Evolutionary conservation across 2,329 filamentous ascomycete genomes (phyloP), one percentile per base, ranked within the genome.

Genomic region (Orbilia javanica): DNA sequence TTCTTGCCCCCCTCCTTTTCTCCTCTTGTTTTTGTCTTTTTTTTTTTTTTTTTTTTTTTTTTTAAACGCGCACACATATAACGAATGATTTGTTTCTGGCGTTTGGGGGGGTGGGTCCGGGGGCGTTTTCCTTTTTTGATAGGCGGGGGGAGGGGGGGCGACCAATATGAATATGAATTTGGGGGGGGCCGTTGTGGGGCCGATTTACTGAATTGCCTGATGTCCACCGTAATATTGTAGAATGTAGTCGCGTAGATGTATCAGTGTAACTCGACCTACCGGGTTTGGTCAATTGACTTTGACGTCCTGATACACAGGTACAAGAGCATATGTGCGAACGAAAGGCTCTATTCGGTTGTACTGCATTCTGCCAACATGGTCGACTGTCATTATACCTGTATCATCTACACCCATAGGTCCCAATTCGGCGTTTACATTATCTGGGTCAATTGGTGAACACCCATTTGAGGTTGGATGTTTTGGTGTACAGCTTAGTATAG

Each of bases 351-450:
- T 22, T 10, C 6, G 18, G 34, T 60, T 22, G 53, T 60, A 60
- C 53, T 36, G 34, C 53, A 60, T 60, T 60, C 31, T 60, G 53
- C 53, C 53, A 60, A 25, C 53, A 60, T 36, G 34, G 34, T 36
- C 34, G 13, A 36, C 13, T 36, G 34, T 10, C 8, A 36, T 36
- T 10, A 4, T 36, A 11, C 34, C 3, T 36, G 2, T 11, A 36
- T 36, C 3, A 36, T 7, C 34, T 36, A 36, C 7, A 36, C n/a
- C n/a, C n/a, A n/a, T n/a, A n/a, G n/a, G n/a, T n/a, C n/a, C n/a
- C n/a, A n/a, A n/a, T n/a, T n/a, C n/a, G n/a, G n/a, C n/a, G n/a
- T n/a, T n/a, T n/a, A n/a, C n/a, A n/a, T n/a, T n/a, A n/a, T n/a
- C n/a, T n/a, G n/a, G n/a, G n/a, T n/a, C n/a, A n/a, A n/a, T n/a